Base-by-base conservation (phyloP, 164 flowering plant genomes). In the Dillenia suffruticosa region DNA sequence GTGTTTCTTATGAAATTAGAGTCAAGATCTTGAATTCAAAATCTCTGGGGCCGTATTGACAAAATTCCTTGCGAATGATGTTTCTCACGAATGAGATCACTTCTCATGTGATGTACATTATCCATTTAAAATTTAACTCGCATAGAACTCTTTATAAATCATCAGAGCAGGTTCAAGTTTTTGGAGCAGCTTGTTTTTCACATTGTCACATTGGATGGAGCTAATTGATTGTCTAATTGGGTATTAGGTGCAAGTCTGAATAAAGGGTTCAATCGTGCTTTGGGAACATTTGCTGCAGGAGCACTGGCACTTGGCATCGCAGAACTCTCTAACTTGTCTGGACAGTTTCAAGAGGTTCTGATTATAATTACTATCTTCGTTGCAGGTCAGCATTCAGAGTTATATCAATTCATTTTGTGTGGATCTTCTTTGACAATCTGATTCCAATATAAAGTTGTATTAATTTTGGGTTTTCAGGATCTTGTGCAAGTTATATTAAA, bases 221-320 rank as follows among this genome's bases (percentile, higher is more conserved):
- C 32, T 57, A 51, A 13, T 53, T 11, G 19, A 32, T 9, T 63
- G 9, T 15, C 51, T 57, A 61, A 2, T 12, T 56, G 2, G 26
- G 62, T 50, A 32, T 32, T 32, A 89, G 97, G 97, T n/a, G 95
- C 96, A 44, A 88, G 95, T 1, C 74, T 89, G 19, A 88, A 70
- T 66, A 92, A 88, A 75, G 98, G 98, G 13, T 80, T 87, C 58
- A 89, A 89, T 58, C 89, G 96, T 44, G 96, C 78, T 10, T 56
- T 89, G 61, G 98, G 95, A n/a, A 89, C 98, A 40, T 66, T 92
- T 22, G 77, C 82, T 8, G 98, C 96, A 46, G 96, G 98, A 65
- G 86, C 81, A 5, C 87, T 92, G 60, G 89, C 96, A 51, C 68
- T 88, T 57, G 85, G 79, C 19, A 70, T 84, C 44, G 91, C 88